Evolutionary conservation across 371 early-diverging fungal species (phyloP).

Genomic region (Saksenaea vasiformis): DNA sequence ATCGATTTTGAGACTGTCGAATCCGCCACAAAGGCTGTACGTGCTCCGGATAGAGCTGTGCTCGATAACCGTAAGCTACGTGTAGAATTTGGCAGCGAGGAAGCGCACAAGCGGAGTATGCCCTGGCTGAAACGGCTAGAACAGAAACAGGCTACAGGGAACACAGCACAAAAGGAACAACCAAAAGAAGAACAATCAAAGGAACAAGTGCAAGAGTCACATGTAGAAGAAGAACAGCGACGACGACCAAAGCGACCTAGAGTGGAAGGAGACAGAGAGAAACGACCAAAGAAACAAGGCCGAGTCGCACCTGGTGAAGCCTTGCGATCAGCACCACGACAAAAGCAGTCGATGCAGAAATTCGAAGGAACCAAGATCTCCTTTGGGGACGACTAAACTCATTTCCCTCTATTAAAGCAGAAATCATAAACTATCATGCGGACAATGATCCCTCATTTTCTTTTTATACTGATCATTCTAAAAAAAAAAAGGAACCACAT

Average conservation of each 20-base stretch:
- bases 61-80: constrained; percentile 45
- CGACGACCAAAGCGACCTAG: constrained; percentile 16
- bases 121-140: constrained; percentile 54
- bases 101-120: constrained; percentile 57
- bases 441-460: too few relatives aligned
- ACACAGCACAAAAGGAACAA: background rate
- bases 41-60: constrained; percentile 48
- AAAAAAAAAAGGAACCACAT: background rate
- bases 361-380: constrained; percentile 69
- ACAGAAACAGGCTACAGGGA: constrained; percentile 27
- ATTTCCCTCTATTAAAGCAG: too few relatives aligned
- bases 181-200: constrained; percentile 21
- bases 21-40: constrained; percentile 65
- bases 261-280: constrained; percentile 22
- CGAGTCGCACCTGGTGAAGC: constrained; percentile 54
- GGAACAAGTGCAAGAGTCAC: constrained; percentile 27
- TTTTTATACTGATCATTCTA: background rate
- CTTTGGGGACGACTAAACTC: constrained; percentile 43
- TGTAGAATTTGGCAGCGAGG: constrained; percentile 58
- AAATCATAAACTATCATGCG: too few relatives aligned
- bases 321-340: constrained; percentile 51
- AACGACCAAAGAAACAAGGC: constrained; percentile 26
- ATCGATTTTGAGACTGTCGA: constrained; percentile 67
- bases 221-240: constrained; percentile 31
- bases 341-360: constrained; percentile 56